Evolutionary conservation across 108 stramenopile species (phyloP).

Genomic region (Mayamaea pseudoterrestris): DNA sequence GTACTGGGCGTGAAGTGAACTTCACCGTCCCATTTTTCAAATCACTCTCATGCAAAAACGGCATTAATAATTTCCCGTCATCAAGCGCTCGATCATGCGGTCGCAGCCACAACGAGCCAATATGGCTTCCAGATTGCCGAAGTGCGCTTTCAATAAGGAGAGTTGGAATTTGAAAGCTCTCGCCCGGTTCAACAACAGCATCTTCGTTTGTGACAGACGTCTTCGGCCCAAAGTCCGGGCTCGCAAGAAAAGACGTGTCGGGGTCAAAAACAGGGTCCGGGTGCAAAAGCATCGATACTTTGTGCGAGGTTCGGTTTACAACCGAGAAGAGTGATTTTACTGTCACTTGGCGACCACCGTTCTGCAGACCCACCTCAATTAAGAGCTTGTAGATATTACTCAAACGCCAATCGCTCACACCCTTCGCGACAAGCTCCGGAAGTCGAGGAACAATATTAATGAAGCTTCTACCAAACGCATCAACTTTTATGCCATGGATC

Average conservation of each 20-base stretch:
- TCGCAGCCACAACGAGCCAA: conserved; percentile 68
- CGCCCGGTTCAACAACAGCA: conserved; percentile 23
- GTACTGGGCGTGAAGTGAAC: conserved; percentile 58
- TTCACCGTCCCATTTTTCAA: neutral
- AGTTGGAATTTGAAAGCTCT: conserved; percentile 40
- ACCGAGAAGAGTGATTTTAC: conserved; percentile 70
- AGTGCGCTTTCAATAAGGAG: conserved; percentile 65
- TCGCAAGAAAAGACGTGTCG: neutral
- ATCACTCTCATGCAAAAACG: neutral
- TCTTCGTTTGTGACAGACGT: neutral
- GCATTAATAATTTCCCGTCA: neutral
- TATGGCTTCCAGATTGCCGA: conserved; percentile 29
- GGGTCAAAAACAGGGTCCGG: conserved; percentile 52
- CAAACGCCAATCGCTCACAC: conserved; percentile 64
- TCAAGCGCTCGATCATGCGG: conserved; percentile 19
- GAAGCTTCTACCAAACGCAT: conserved; percentile 76
- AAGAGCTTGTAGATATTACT: conserved; percentile 72
- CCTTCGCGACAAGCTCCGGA: conserved; percentile 26
- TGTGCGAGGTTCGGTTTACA: conserved; percentile 77
- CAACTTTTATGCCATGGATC: conserved; percentile 67
- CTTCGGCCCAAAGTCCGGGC: too few relatives aligned
- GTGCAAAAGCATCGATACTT: conserved; percentile 47
- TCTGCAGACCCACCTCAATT: conserved; percentile 74
- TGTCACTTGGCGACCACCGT: conserved; percentile 79
- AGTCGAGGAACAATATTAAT: conserved; percentile 56